A percentile compares a stretch with the other conserved stretches of the same genome.
Evolutionary conservation across 2,329 filamentous ascomycete species (phyloP).

Genomic region (Pyrenophora graminea): DNA sequence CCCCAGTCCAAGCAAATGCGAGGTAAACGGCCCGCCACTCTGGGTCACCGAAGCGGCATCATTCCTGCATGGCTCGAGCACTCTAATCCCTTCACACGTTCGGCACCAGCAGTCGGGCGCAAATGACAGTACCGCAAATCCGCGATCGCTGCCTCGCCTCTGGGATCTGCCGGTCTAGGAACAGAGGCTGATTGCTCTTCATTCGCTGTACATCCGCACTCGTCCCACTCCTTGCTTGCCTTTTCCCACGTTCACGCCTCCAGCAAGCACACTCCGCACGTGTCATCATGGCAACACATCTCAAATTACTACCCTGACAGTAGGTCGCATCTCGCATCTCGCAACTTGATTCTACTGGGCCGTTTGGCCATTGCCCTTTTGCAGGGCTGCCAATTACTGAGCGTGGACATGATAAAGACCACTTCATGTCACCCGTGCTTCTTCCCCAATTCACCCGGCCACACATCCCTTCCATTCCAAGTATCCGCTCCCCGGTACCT

Average conservation of each 20-base stretch:
- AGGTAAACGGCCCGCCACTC: constrained; percentile 27
- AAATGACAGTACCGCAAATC: constrained; percentile 42
- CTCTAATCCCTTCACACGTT: constrained; percentile 25
- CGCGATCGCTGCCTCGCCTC: constrained; percentile 27
- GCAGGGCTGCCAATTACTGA: constrained; percentile 29
- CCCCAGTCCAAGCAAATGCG: constrained; percentile 18
- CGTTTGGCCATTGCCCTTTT: constrained; percentile 20
- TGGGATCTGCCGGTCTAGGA: constrained; percentile 21
- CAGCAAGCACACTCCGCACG: constrained; percentile 31
- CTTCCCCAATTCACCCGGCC: constrained; percentile 24
- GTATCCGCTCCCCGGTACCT: constrained; percentile 28
- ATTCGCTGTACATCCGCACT: constrained; percentile 24
- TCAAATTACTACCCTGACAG: constrained; percentile 30
- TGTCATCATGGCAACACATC: constrained; percentile 36
- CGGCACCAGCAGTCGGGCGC: constrained; percentile 28
- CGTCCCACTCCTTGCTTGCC: constrained; percentile 24
- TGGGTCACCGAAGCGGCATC: constrained; percentile 31
- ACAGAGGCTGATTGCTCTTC: constrained; percentile 17
- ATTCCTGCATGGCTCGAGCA: constrained; percentile 24
- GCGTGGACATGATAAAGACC: constrained; percentile 31
- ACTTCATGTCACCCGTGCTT: constrained; percentile 25
- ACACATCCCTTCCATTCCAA: constrained; percentile 35
- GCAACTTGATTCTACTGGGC: constrained; percentile 31
- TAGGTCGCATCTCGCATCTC: constrained; percentile 36
- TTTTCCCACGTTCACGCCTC: constrained; percentile 27